Evolutionary conservation across 1,139 yeast genomes (phyloP), one percentile per base, ranked within the genome.

Genomic region (Kodamaea alishanica): DNA sequence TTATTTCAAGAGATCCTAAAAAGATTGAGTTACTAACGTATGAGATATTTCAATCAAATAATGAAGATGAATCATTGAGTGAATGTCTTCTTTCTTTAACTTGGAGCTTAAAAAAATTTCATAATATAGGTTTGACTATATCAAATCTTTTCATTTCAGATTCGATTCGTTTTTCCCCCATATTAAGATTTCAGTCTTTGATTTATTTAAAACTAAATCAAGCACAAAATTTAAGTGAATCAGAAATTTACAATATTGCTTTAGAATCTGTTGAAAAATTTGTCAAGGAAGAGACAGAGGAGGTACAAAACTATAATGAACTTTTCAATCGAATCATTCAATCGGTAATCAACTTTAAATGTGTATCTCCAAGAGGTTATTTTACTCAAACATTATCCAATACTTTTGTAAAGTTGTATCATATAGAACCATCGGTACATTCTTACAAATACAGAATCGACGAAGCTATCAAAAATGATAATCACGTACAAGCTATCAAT

Each of bases 401-500:
- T 8, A 35, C 47, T 28, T 60, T 60, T 37, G 12, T 15, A 15
- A 33, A 37, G 8, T 28, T 34, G 6, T 47, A 43, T 39, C 42
- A 39, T 2, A 35, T 50, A 2, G 63, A 58, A 32, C 46, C 50
- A 5, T 53, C 67, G 1, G 49, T 60, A 1, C 34, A 50, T 15
- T 51, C 62, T 0, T 68, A 56, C 49, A 65, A 63, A 43, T 41
- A 54, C 32, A 45, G 64, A 34, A 46, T 70, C 2, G 72, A 67
- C 34, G 41, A 45, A 28, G 67, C 71, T 0, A 50, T 67, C 20
- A 33, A 30, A 9, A n/a, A 28, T 2, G 39, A 49, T 8, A 55
- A 67, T 29, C 41, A 47, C 28, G 40, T 42, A 2, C 39, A 39
- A 24, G 74, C 75, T 1, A 40, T 58, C 11, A 45, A 57, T 12